Conservation (phyloP, 2,329 filamentous ascomycete genomes). For the Tolypocladium amazonense region DNA sequence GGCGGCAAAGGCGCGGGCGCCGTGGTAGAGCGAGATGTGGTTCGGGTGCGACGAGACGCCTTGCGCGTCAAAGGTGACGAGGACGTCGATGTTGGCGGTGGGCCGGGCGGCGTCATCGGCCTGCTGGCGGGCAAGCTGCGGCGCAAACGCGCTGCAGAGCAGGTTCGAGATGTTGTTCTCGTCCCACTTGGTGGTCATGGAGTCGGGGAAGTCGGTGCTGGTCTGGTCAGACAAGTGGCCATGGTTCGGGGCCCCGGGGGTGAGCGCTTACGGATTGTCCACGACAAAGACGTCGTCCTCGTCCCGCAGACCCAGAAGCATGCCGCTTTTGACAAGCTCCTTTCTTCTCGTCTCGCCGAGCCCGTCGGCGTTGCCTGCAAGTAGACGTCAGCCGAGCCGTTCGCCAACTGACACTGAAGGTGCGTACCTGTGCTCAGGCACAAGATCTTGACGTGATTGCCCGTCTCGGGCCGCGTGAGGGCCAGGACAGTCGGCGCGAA, state of each 20-base stretch:
- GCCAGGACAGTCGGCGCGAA: slow-evolving; percentile 82
- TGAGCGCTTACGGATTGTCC: slow-evolving; percentile 57
- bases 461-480: slow-evolving; percentile 67
- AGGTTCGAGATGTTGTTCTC: slow-evolving; percentile 57
- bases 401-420: background rate
- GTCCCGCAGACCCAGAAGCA: slow-evolving; percentile 61
- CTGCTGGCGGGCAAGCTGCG: slow-evolving; percentile 37
- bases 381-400: background rate
- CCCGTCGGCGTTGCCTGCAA: slow-evolving; percentile 69
- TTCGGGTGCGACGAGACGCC: slow-evolving; percentile 89
- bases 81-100: slow-evolving; percentile 56
- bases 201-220: slow-evolving; percentile 66
- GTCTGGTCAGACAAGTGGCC: background rate
- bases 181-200: slow-evolving; percentile 75
- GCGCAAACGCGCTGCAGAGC: slow-evolving; percentile 63
- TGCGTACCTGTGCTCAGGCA: slow-evolving; percentile 71
- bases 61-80: slow-evolving; percentile 79
- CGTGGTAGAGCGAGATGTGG: slow-evolving; percentile 80
- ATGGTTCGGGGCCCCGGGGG: background rate
- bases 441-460: slow-evolving; percentile 89
- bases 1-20: slow-evolving; percentile 62
- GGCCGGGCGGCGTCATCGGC: slow-evolving; percentile 23
- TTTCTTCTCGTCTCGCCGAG: slow-evolving; percentile 72
- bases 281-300: slow-evolving; percentile 79
- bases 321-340: slow-evolving; percentile 73